Evolutionary conservation across 805 yeast genomes (phyloP).

Genomic region (Candida chauliodis): DNA sequence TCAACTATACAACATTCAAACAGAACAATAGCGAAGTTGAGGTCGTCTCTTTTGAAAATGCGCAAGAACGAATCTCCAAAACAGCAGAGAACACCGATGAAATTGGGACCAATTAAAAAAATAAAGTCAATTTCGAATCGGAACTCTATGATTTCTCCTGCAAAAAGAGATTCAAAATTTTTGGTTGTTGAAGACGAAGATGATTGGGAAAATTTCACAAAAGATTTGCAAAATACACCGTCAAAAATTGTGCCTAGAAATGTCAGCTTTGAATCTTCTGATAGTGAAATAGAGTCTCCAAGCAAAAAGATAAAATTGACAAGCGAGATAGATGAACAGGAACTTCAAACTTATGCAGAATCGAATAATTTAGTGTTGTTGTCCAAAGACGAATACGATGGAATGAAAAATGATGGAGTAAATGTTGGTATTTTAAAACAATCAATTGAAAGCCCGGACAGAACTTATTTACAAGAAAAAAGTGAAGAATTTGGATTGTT

Average conservation of each 20-base stretch:
- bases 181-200: slow-evolving; percentile 25
- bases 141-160: slow-evolving; percentile 28
- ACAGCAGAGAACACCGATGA: slow-evolving; percentile 14
- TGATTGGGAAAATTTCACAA: slow-evolving; percentile 40
- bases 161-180: slow-evolving; percentile 33
- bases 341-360: slow-evolving; percentile 25
- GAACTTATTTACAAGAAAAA: slow-evolving; percentile 33
- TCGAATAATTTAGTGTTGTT: slow-evolving; percentile 19
- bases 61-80: slow-evolving; percentile 26
- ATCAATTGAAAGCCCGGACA: slow-evolving; percentile 26
- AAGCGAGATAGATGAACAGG: slow-evolving; percentile 27
- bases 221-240: slow-evolving; percentile 16
- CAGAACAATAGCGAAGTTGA: slow-evolving; percentile 56
- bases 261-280: slow-evolving; percentile 21
- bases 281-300: slow-evolving; percentile 16
- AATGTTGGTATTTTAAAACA: not conserved
- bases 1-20: slow-evolving; percentile 65
- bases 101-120: slow-evolving; percentile 5
- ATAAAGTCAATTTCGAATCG: slow-evolving; percentile 17
- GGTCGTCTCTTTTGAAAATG: slow-evolving; percentile 46
- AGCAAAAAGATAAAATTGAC: slow-evolving; percentile 21
- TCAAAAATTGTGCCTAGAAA: slow-evolving; percentile 3
- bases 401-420: slow-evolving; percentile 4
- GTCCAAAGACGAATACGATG: slow-evolving; percentile 15
- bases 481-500: slow-evolving; percentile 17